Conservation (phyloP, 352 stramenopile genomes). For the Pythium guiyangense region DNA sequence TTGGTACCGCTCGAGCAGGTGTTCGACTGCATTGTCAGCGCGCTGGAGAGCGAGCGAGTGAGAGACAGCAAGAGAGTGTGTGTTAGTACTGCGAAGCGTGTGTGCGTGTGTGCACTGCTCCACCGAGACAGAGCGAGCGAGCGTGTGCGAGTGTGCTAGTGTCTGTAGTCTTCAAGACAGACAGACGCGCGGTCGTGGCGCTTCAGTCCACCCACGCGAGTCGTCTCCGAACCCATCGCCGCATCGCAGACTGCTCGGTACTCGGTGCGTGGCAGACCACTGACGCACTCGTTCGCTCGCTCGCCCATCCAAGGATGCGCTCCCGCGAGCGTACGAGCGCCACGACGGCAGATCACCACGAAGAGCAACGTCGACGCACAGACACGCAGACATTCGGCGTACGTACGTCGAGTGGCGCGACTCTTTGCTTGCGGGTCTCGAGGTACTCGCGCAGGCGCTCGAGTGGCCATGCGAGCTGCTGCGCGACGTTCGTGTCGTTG, state of each 20-base stretch:
- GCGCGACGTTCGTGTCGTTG: conserved; percentile 32
- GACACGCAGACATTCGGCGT: background rate
- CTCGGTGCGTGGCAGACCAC: conserved; percentile 1
- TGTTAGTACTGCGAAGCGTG: background rate
- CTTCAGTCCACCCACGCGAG: background rate
- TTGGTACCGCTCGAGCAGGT: conserved; percentile 56
- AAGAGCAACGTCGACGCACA: too few relatives aligned
- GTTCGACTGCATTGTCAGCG: conserved; percentile 53
- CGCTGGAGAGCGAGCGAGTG: conserved; percentile 17
- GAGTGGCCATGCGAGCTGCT: conserved; percentile 44
- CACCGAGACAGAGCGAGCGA: background rate
- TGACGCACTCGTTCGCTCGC: conserved; percentile 3
- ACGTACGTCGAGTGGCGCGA: conserved; percentile 16
- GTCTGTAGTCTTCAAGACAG: background rate
- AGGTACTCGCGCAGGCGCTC: conserved; percentile 55
- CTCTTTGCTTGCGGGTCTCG: conserved; percentile 36
- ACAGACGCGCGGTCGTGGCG: background rate
- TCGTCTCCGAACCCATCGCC: background rate
- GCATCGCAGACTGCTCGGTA: background rate
- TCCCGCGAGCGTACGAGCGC: background rate
- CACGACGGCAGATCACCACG: background rate
- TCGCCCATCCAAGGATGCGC: background rate
- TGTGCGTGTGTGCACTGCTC: background rate
- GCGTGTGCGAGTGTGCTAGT: too few relatives aligned
- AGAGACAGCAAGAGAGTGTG: background rate